Conservation (phyloP, 257 asterid genomes). For the Rhazya stricta region DNA sequence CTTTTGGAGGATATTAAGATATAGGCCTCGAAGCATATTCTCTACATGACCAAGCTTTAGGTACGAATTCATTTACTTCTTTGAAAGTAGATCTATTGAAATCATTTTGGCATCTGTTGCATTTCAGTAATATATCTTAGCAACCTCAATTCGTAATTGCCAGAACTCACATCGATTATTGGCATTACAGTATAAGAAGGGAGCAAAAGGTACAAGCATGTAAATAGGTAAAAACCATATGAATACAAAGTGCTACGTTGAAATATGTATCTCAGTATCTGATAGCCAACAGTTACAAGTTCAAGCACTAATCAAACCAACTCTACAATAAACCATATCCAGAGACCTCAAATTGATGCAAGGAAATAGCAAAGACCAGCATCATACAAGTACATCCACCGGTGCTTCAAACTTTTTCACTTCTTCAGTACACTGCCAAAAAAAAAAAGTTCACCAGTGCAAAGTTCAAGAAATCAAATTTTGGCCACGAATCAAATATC, state of each 20-base stretch:
- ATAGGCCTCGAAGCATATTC: too few species aligned
- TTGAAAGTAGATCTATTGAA: neutral
- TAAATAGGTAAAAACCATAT: too few species aligned
- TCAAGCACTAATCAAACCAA: constrained; percentile 3
- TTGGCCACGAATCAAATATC: neutral
- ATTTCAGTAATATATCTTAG: too few species aligned
- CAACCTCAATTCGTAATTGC: neutral
- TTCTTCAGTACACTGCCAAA: constrained; percentile 49
- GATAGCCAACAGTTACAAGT: constrained; percentile 7
- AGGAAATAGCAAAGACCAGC: constrained; percentile 11
- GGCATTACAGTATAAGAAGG: neutral
- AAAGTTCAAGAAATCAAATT: neutral
- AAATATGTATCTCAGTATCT: neutral
- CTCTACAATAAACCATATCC: constrained; percentile 10
- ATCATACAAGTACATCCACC: constrained; percentile 14
- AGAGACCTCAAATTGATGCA: constrained; percentile 11
- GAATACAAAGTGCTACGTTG: neutral
- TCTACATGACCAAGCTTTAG: neutral
- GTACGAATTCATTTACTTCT: neutral
- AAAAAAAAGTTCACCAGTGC: constrained; percentile 3
- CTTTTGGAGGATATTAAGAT: too few species aligned
- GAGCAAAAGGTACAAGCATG: too few species aligned
- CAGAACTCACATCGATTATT: neutral
- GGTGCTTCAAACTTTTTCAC: constrained; percentile 15
- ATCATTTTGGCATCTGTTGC: neutral